These are phyloP conservation scores for Phytophthora podocarpi DNA, from an alignment of 352 stramenopile genomes.

Conservation along the genomic window DNA sequence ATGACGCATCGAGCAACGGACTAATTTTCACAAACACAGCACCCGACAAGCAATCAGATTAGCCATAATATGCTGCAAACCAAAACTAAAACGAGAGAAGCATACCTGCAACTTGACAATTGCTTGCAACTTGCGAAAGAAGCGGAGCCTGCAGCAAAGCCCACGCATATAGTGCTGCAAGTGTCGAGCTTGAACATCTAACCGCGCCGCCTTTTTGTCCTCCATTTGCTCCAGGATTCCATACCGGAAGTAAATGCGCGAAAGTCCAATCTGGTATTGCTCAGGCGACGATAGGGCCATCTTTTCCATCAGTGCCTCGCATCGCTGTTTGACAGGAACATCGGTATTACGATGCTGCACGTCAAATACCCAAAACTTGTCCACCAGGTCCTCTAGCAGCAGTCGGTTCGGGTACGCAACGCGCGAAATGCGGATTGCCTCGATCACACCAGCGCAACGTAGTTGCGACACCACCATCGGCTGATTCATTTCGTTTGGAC, in stretches of 20 bases:
- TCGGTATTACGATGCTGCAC: conserved; percentile 42
- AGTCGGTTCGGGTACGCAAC: conserved; percentile 98
- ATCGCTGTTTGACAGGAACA: conserved; percentile 49
- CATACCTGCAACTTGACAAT: conserved; percentile 81
- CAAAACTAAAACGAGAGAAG: background rate
- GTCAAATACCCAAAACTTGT: conserved; percentile 84
- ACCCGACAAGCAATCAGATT: conserved; percentile 7
- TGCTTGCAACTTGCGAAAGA: conserved; percentile 66
- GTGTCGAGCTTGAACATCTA: conserved; percentile 67
- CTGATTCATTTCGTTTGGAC: conserved; percentile 85
- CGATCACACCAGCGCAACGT: conserved; percentile 97
- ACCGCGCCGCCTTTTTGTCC: conserved; percentile 54
- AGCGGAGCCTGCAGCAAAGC: conserved; percentile 62
- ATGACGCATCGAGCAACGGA: conserved; percentile 84
- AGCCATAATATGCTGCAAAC: background rate
- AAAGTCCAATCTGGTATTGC: conserved; percentile 79
- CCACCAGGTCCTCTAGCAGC: conserved; percentile 80
- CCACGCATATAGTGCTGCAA: conserved; percentile 80
- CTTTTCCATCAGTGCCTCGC: conserved; percentile 62
- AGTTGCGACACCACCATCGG: conserved; percentile 95
- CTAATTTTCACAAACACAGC: conserved; percentile 33
- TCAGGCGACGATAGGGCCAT: conserved; percentile 68
- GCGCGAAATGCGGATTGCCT: conserved; percentile 97
- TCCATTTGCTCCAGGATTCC: conserved; percentile 84
- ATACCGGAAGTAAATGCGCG: conserved; percentile 84